A percentile compares a stretch with the other conserved stretches of the same genome.
phyloP scores from a whole-genome alignment of 257 asterid species.

The Penstemon newberryi region DNA sequence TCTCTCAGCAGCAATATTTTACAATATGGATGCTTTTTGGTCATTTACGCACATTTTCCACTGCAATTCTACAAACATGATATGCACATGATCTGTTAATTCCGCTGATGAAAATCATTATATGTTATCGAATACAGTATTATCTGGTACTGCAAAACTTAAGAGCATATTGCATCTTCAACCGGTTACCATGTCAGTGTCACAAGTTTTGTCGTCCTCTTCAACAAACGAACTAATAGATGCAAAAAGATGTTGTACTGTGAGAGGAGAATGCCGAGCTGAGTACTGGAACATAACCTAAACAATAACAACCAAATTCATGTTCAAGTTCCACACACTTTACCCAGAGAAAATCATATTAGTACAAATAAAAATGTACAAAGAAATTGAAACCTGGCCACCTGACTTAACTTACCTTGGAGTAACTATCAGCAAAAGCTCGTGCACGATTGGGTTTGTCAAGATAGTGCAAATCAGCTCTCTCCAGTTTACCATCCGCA shows the following conservation, averaged over 20 bases:
- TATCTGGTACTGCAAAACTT: not conserved
- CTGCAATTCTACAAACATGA: not conserved
- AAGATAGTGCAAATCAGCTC: conserved; percentile 75
- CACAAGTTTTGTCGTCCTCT: conserved; percentile 38
- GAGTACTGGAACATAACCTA: conserved; percentile 87
- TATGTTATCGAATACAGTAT: not conserved
- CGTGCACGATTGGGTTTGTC: conserved; percentile 84
- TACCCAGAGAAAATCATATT: not conserved
- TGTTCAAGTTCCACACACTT: not conserved
- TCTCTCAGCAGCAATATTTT: conserved; percentile 1
- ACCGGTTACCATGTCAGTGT: conserved; percentile 62
- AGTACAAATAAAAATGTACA: not conserved
- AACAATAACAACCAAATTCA: conserved; percentile 24
- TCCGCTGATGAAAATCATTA: not conserved
- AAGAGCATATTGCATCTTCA: conserved; percentile 27
- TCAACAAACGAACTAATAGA: conserved; percentile 42
- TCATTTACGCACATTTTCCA: not conserved
- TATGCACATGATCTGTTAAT: not conserved
- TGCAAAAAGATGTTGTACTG: conserved; percentile 68
- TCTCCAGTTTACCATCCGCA: conserved; percentile 71
- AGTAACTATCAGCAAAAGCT: conserved; percentile 88
- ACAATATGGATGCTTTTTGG: not conserved
- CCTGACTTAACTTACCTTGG: conserved; percentile 55
- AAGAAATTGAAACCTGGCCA: not conserved
- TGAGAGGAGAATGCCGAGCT: conserved; percentile 75